Conservation (phyloP, 2,329 filamentous ascomycete genomes). For the Exophiala calicioides region DNA sequence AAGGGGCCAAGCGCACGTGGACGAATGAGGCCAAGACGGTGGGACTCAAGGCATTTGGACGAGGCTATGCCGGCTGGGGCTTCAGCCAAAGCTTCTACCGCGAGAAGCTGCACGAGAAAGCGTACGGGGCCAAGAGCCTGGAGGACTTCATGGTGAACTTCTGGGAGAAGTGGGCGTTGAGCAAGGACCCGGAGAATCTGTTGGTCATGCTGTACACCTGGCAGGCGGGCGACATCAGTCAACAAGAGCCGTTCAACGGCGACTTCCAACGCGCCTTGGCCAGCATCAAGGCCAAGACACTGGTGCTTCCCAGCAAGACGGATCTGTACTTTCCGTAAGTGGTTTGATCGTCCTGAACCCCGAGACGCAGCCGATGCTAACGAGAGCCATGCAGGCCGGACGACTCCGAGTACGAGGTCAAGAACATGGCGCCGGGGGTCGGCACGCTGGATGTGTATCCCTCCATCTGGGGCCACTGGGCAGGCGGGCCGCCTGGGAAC, state of each 20-base stretch:
- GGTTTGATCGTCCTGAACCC: background rate
- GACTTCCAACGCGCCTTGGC: constrained; percentile 67
- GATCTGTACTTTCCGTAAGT: constrained; percentile 76
- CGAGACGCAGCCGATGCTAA: background rate
- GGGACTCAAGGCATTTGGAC: constrained; percentile 69
- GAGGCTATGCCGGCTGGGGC: constrained; percentile 77
- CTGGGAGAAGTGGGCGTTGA: constrained; percentile 74
- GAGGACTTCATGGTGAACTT: constrained; percentile 74
- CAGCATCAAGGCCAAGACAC: constrained; percentile 68
- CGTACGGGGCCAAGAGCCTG: constrained; percentile 65
- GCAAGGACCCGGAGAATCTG: constrained; percentile 70
- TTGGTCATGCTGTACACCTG: constrained; percentile 74
- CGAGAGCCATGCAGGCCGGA: constrained; percentile 57
- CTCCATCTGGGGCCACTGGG: constrained; percentile 68
- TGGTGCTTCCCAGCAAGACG: constrained; percentile 71
- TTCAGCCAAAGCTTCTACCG: constrained; percentile 79
- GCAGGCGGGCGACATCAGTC: constrained; percentile 71
- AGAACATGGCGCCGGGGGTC: constrained; percentile 60
- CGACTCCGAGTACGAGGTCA: constrained; percentile 73
- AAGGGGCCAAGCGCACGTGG: constrained; percentile 48
- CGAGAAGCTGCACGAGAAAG: constrained; percentile 65
- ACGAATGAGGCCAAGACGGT: constrained; percentile 54
- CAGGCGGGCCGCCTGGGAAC: constrained; percentile 70
- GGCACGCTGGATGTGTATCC: constrained; percentile 58
- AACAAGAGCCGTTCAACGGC: constrained; percentile 67